phyloP scores from a whole-genome alignment of 352 stramenopile genomes.

The Globisporangium viniferum region DNA sequence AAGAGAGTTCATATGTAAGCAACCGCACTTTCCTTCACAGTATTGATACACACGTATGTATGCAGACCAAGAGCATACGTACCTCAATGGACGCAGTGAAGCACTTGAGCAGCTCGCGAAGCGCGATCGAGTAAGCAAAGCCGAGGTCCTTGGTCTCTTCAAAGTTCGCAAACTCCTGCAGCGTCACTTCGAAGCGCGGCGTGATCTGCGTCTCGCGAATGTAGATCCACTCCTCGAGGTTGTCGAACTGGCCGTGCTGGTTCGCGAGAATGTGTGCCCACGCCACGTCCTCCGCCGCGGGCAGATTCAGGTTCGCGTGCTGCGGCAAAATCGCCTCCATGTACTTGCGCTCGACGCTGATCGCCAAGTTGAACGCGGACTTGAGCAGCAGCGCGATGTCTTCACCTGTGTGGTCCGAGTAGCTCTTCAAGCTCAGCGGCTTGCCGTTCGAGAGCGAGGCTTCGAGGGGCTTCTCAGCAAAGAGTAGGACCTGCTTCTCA shows the following conservation, averaged over 20 bases:
- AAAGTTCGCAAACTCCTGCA: conserved; percentile 50
- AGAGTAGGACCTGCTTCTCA: conserved; percentile 47
- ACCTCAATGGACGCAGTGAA: conserved; percentile 81
- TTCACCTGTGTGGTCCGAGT: conserved; percentile 38
- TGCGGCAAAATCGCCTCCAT: conserved; percentile 52
- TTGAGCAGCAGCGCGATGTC: conserved; percentile 73
- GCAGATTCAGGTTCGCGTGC: conserved; percentile 36
- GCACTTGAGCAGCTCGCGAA: conserved; percentile 78
- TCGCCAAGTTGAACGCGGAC: conserved; percentile 77
- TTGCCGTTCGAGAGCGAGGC: conserved; percentile 62
- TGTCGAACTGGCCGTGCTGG: conserved; percentile 81
- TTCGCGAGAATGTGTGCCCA: conserved; percentile 81
- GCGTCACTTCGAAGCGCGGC: conserved; percentile 56
- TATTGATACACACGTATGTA: background rate
- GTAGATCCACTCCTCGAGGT: conserved; percentile 81
- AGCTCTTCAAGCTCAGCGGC: conserved; percentile 52
- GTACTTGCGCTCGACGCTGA: conserved; percentile 84
- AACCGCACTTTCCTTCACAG: background rate
- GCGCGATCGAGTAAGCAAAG: conserved; percentile 76
- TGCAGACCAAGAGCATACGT: background rate
- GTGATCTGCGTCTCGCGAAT: conserved; percentile 81
- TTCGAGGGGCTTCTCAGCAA: conserved; percentile 65
- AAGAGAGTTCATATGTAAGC: conserved; percentile 7
- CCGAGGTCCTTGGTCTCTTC: conserved; percentile 73
- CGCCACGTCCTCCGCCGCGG: conserved; percentile 57